phyloP scores from a whole-genome alignment of 2,329 filamentous ascomycete genomes.

The Aspergillus pseudoterreus region DNA sequence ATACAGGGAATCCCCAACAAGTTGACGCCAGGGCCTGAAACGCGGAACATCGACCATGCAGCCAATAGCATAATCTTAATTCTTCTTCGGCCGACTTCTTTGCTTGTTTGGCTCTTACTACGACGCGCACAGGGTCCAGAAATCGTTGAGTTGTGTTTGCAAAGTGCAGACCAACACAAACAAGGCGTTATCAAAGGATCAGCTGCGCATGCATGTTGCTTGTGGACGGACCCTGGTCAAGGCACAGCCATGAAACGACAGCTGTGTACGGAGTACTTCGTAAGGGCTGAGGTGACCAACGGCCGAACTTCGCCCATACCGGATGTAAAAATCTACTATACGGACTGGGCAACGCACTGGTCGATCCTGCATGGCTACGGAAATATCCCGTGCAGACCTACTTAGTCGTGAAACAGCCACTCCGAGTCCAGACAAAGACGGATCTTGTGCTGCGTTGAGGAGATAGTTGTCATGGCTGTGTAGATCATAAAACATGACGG shows the following conservation, averaged over 20 bases:
- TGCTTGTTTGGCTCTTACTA: no score
- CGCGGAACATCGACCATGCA: not conserved
- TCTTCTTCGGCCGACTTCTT: not conserved
- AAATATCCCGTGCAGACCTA: constrained; percentile 1
- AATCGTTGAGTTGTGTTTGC: no score
- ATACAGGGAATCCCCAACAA: no score
- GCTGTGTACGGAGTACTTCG: no score
- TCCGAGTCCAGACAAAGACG: no score
- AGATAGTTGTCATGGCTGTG: no score
- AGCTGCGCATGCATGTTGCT: no score
- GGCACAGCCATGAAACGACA: not conserved
- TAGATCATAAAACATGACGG: no score
- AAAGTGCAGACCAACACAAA: no score
- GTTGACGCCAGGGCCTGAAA: not conserved
- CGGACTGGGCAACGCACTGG: not conserved
- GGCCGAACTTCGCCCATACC: not conserved
- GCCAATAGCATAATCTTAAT: not conserved
- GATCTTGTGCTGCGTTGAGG: no score
- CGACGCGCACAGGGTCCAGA: no score
- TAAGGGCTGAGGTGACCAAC: not conserved
- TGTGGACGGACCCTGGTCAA: not conserved
- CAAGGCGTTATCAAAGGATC: no score
- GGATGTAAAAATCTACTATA: not conserved
- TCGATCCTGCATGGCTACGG: not conserved
- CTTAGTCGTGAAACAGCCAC: constrained; percentile 3